phyloP scores from a whole-genome alignment of 306 rosid genomes.

The Psophocarpus tetragonolobus region DNA sequence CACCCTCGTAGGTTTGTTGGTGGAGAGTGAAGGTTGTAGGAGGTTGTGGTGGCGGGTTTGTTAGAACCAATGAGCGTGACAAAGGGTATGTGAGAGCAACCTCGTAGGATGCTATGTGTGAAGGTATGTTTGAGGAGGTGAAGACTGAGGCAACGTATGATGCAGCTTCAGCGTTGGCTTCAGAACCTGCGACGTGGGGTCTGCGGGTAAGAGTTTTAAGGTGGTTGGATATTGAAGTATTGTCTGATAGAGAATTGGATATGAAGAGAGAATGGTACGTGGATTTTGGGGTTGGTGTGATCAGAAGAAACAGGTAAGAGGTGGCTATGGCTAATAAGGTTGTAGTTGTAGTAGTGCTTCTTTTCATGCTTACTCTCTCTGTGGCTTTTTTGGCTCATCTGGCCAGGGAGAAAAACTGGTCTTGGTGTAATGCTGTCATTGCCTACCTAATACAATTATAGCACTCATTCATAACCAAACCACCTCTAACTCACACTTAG shows the following conservation, averaged over 20 bases:
- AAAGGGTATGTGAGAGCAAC: slow-evolving; percentile 55
- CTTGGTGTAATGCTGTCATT: neutral
- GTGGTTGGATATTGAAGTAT: slow-evolving; percentile 53
- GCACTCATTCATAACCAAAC: neutral
- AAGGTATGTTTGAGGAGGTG: slow-evolving; percentile 39
- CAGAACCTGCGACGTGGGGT: slow-evolving; percentile 64
- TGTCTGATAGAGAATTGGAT: slow-evolving; percentile 50
- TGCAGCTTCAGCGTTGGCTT: slow-evolving; percentile 70
- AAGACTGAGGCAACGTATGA: slow-evolving; percentile 51
- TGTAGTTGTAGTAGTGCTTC: slow-evolving; percentile 26
- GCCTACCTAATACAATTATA: neutral
- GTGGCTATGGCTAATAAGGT: slow-evolving; percentile 42
- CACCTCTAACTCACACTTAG: neutral
- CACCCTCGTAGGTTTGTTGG: slow-evolving; percentile 52
- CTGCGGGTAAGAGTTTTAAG: slow-evolving; percentile 58
- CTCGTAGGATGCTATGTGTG: slow-evolving; percentile 55
- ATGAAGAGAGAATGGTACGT: slow-evolving; percentile 61
- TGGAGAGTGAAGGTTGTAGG: slow-evolving; percentile 37
- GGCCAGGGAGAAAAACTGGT: neutral
- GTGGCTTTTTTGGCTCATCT: neutral
- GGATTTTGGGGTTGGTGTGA: slow-evolving; percentile 45
- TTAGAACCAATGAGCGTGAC: slow-evolving; percentile 49
- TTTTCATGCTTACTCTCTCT: slow-evolving; percentile 27
- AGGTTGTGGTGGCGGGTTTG: slow-evolving; percentile 39
- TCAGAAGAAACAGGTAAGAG: slow-evolving; percentile 41